These are phyloP conservation scores for Termitomyces sp. DNA, from an alignment of 768 basidiomycete species.

Conservation along the genomic window DNA sequence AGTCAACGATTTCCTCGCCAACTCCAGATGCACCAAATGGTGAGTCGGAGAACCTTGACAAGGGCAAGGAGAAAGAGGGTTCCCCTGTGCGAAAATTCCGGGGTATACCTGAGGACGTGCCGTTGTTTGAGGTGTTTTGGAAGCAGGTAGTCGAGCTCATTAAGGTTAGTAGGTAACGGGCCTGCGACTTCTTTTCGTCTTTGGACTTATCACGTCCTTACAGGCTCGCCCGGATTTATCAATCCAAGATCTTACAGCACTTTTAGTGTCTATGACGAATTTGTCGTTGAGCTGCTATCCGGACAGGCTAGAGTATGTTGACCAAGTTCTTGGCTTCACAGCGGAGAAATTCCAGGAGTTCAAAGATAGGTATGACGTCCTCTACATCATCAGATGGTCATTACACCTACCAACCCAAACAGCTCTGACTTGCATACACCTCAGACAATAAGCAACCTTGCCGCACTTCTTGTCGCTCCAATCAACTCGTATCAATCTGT, in stretches of 20 bases:
- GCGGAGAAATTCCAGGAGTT: constrained; percentile 83
- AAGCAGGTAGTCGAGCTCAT: constrained; percentile 96
- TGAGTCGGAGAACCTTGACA: constrained; percentile 25
- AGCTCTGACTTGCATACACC: constrained; percentile 87
- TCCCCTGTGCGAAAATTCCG: constrained; percentile 74
- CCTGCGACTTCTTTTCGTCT: not conserved
- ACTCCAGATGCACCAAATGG: constrained; percentile 20
- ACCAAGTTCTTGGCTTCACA: constrained; percentile 90
- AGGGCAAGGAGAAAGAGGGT: constrained; percentile 60
- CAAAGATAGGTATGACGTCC: constrained; percentile 56
- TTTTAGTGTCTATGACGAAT: constrained; percentile 92
- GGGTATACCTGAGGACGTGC: constrained; percentile 92
- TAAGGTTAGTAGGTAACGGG: constrained; percentile 49
- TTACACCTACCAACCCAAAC: constrained; percentile 1
- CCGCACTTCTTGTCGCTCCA: constrained; percentile 86
- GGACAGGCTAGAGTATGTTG: constrained; percentile 93
- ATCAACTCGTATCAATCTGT: constrained; percentile 97
- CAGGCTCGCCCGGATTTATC: constrained; percentile 96
- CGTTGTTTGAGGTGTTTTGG: constrained; percentile 98
- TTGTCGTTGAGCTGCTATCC: constrained; percentile 96
- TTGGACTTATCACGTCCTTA: not conserved
- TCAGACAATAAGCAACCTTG: constrained; percentile 86
- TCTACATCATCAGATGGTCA: not conserved
- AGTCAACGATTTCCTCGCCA: constrained; percentile 24
- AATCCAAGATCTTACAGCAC: constrained; percentile 95